Conservation (phyloP, 2,329 filamentous ascomycete genomes). For the Xylariaceae sp. region DNA sequence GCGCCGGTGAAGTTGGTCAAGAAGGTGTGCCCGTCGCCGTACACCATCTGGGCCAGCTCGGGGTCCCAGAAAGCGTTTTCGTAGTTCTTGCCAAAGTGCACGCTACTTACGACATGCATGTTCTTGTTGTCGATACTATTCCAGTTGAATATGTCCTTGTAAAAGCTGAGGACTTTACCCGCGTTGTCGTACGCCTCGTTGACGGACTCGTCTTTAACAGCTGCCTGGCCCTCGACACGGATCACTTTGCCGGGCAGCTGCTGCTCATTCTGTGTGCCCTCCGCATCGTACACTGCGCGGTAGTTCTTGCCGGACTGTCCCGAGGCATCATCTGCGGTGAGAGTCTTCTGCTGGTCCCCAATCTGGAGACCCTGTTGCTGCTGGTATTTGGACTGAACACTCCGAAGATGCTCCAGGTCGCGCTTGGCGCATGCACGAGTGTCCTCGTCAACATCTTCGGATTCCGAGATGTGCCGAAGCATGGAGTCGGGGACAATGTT, state of each 20-base stretch:
- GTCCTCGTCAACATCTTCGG: conserved; percentile 33
- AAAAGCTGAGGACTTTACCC: conserved; percentile 45
- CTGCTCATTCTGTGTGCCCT: conserved; percentile 31
- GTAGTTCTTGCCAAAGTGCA: conserved; percentile 46
- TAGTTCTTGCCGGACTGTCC: conserved; percentile 28
- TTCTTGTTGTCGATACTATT: conserved; percentile 49
- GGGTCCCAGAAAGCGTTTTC: conserved; percentile 54
- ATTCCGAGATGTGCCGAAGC: conserved; percentile 34
- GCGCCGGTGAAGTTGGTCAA: conserved; percentile 47
- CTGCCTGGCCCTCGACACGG: conserved; percentile 38
- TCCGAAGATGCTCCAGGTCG: conserved; percentile 35
- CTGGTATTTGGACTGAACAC: conserved; percentile 29
- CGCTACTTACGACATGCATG: conserved; percentile 44
- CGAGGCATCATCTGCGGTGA: conserved; percentile 6
- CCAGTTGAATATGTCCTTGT: conserved; percentile 44
- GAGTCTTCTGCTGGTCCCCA: conserved; percentile 11
- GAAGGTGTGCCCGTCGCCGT: conserved; percentile 50
- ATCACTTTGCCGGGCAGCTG: conserved; percentile 39
- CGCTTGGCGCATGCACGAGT: conserved; percentile 32
- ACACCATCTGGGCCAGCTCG: conserved; percentile 47
- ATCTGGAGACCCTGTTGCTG: conserved; percentile 15
- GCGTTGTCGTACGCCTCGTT: conserved; percentile 49
- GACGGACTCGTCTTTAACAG: conserved; percentile 36
- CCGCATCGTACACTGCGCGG: conserved; percentile 42
- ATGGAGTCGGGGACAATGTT: conserved; percentile 37